Evolutionary conservation across 192 early-diverging fungal species (phyloP).

Genomic region (Mortierella alpina): DNA sequence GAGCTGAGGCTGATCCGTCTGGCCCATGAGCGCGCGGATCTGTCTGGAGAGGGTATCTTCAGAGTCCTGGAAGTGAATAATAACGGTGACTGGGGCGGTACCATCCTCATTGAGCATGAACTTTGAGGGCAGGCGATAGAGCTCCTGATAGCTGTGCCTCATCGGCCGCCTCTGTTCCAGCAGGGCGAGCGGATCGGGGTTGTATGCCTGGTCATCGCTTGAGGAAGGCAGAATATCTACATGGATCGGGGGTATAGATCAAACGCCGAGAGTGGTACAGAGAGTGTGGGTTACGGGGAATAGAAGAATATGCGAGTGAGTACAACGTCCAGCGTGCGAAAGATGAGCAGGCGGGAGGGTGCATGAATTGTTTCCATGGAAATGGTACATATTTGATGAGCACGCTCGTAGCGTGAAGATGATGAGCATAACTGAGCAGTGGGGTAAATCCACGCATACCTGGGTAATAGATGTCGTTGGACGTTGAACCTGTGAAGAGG

Average conservation of each 20-base stretch:
- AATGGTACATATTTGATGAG: background rate
- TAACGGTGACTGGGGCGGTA: conserved; percentile 51
- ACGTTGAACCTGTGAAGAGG: conserved; percentile 36
- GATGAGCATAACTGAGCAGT: background rate
- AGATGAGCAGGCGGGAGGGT: background rate
- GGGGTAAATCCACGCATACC: conserved; percentile 8
- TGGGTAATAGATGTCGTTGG: conserved; percentile 51
- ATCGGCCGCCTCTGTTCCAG: conserved; percentile 51
- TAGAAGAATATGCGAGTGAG: background rate
- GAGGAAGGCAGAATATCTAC: conserved; percentile 22
- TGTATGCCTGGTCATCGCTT: conserved; percentile 30
- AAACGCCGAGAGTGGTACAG: background rate
- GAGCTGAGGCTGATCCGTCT: conserved; percentile 48
- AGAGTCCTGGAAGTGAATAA: conserved; percentile 49
- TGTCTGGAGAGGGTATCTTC: conserved; percentile 37
- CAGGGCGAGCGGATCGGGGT: conserved; percentile 48
- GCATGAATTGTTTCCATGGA: background rate
- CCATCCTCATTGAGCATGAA: conserved; percentile 48
- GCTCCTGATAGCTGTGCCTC: conserved; percentile 50
- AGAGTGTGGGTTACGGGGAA: background rate
- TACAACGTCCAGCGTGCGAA: background rate
- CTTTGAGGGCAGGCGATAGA: conserved; percentile 44
- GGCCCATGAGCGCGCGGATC: conserved; percentile 49
- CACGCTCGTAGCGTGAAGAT: background rate
- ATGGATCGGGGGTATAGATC: background rate